Percentiles rank a stretch among this genome's conserved stretches.
phyloP scores from a whole-genome alignment of 805 yeast species.

The Metschnikowia cubensis region DNA sequence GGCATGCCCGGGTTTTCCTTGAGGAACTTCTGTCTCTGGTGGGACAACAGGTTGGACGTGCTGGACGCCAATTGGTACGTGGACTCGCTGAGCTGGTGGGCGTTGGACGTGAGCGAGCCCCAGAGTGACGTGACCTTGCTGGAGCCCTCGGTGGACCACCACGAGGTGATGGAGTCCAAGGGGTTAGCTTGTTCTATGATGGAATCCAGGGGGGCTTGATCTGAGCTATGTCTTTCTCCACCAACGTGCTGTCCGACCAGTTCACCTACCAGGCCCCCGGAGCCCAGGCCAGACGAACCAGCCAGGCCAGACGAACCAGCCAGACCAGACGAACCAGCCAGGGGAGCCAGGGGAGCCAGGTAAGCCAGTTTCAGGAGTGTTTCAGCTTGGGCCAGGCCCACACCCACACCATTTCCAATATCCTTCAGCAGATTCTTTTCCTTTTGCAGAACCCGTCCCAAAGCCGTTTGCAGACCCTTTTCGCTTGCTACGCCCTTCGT shows the following conservation, averaged over 20 bases:
- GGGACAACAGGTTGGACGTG: conserved; percentile 39
- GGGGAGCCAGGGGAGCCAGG: too few species aligned
- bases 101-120: conserved; percentile 60
- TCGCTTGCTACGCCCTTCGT: neutral
- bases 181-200: conserved; percentile 29
- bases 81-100: conserved; percentile 45
- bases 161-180: conserved; percentile 57
- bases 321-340: neutral
- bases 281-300: too few species aligned
- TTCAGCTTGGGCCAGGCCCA: too few species aligned
- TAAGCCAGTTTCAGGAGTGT: too few species aligned
- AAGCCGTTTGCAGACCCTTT: neutral
- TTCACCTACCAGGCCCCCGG: neutral
- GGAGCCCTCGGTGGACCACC: conserved; percentile 76
- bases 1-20: conserved; percentile 20
- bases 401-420: too few species aligned
- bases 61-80: conserved; percentile 48
- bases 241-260: neutral
- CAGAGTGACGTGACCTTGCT: conserved; percentile 61
- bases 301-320: too few species aligned
- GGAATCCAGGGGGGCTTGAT: too few species aligned
- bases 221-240: too few species aligned
- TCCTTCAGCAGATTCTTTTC: neutral
- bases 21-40: conserved; percentile 36
- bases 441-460: neutral